These are phyloP conservation scores for Pontederia crassipes DNA, from an alignment of 176 grass and related monocot genomes.

Conservation along the genomic window DNA sequence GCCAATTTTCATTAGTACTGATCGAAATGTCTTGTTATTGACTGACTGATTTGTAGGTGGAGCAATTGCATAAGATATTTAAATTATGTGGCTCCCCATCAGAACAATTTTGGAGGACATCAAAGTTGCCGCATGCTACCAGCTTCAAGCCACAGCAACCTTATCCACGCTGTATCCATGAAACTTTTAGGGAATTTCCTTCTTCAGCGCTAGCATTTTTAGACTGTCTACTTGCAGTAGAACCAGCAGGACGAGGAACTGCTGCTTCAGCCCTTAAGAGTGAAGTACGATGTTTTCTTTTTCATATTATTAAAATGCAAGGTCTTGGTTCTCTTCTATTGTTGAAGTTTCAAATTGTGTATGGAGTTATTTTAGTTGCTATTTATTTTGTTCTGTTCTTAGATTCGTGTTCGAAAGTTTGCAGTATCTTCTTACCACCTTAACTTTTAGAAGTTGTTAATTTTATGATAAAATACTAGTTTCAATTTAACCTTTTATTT, in stretches of 20 bases:
- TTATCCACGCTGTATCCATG: conserved; percentile 52
- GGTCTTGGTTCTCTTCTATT: not conserved
- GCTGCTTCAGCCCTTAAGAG: conserved; percentile 68
- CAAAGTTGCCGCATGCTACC: conserved; percentile 64
- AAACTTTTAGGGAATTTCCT: conserved; percentile 82
- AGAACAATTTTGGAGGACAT: conserved; percentile 75
- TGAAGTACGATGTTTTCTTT: conserved; percentile 49
- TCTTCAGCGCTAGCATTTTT: conserved; percentile 58
- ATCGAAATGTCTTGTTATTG: not conserved
- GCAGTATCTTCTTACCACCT: not conserved
- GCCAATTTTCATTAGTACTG: no score
- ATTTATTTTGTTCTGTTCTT: no score
- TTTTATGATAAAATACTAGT: conserved; percentile 17
- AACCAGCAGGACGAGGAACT: conserved; percentile 65
- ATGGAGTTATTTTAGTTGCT: not conserved
- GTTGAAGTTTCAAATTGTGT: not conserved
- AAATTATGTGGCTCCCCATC: conserved; percentile 90
- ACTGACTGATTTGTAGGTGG: conserved; percentile 40
- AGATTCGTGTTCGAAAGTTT: no score
- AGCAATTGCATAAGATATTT: conserved; percentile 95
- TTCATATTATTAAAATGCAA: conserved; percentile 12
- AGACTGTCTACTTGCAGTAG: conserved; percentile 76
- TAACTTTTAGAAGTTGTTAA: not conserved
- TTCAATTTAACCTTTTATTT: conserved; percentile 11
- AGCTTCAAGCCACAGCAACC: conserved; percentile 83